Base-by-base conservation (phyloP, 176 grass and related monocot species). In the Pontederia crassipes region DNA sequence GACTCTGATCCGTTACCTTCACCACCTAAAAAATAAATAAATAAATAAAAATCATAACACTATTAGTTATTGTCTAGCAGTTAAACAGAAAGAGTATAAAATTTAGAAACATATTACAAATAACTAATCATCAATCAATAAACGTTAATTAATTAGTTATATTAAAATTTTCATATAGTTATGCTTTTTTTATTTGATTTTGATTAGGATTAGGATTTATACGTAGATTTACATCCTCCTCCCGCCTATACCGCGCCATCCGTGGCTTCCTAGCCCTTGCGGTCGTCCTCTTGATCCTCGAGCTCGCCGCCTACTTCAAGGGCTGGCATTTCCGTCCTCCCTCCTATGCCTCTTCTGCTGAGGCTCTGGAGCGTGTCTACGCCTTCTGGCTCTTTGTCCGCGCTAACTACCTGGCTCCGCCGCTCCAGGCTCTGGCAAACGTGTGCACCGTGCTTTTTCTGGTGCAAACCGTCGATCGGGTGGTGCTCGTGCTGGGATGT, bases 251-350 rank as follows among this genome's bases (percentile, higher is more conserved):
- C 60, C 71, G 71, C 49, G 12, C 47, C 32, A 74, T 74, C 71
- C 71, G 71, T 13, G 49, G 32, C 51, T 74, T 74, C 59, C 71
- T 74, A 32, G 59, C 47, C 29, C 18, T 74, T 29, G 71, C 71
- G 5, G 16, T 74, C 59, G 26, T 64, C 35, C 71, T 74, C 18
- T 60, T 74, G 17, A 7, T 54, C 50, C 60, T 74, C 71, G 71
- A 74, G 24, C 71, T 74, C 32, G 59, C 51, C 6, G 71, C 71
- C 17, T 74, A 74, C 59, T 55, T 24, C 71, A 61, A 61, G 16
- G 71, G 71, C 49, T 74, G 71, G 71, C 71, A 74, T 18, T 74
- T 74, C 45, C 45, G 35, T 51, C 51, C 71, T 11, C 71, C 71
- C 24, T 64, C 71, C 60, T 74, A 74, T n/a, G 71, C 71, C 52